Conservation (phyloP, 2,329 filamentous ascomycete genomes). For the Lachnellula cervina region DNA sequence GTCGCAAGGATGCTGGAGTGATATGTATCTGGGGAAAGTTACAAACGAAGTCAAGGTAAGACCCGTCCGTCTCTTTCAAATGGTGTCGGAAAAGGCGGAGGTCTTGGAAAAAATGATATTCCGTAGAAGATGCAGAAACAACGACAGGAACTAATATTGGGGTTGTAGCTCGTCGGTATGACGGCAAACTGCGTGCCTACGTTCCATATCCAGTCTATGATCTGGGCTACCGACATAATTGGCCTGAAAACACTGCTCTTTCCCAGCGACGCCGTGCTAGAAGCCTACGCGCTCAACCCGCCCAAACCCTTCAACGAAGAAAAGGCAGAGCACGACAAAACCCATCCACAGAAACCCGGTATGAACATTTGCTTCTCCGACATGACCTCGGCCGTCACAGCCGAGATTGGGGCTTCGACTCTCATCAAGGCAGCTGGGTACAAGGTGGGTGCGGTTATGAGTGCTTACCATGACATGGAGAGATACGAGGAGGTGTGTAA, state of each 20-base stretch:
- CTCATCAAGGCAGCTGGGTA: slow-evolving; percentile 24
- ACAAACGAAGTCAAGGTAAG: slow-evolving; percentile 26
- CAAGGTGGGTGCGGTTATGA: slow-evolving; percentile 26
- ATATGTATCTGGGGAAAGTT: slow-evolving; percentile 22
- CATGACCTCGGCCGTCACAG: slow-evolving; percentile 18
- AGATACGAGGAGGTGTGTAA: slow-evolving; percentile 10
- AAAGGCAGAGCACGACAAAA: not conserved
- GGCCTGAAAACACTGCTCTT: slow-evolving; percentile 25
- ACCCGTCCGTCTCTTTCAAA: not conserved
- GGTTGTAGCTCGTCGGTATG: slow-evolving; percentile 27
- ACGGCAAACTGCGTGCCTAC: slow-evolving; percentile 24
- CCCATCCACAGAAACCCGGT: slow-evolving; percentile 7
- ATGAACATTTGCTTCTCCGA: slow-evolving; percentile 26
- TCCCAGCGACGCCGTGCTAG: slow-evolving; percentile 12
- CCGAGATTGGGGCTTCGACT: slow-evolving; percentile 21
- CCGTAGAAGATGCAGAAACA: not conserved
- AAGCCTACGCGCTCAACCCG: slow-evolving; percentile 3
- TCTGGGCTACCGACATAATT: slow-evolving; percentile 26
- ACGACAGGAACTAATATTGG: slow-evolving; percentile 4
- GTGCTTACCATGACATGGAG: slow-evolving; percentile 18
- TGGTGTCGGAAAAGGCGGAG: too few relatives aligned
- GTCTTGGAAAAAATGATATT: not conserved
- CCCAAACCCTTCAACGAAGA: not conserved
- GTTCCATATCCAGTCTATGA: slow-evolving; percentile 29
- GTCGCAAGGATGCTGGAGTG: slow-evolving; percentile 26